Evolutionary conservation across 805 yeast genomes (phyloP), one percentile per base, ranked within the genome.

Genomic region (Cyberlindnera petersonii): DNA sequence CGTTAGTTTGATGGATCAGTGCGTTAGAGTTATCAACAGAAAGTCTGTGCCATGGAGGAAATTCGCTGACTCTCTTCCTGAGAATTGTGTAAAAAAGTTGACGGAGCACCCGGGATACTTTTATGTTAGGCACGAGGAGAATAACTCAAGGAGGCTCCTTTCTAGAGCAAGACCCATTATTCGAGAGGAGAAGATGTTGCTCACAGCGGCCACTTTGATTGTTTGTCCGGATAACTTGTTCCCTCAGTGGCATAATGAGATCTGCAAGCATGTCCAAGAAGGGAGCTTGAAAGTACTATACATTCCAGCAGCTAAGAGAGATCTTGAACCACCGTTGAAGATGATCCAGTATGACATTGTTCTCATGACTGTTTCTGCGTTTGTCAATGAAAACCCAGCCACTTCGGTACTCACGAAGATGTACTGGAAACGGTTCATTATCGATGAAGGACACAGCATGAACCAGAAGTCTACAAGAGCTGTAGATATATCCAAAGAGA

Each of bases 371-470:
- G 58, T 63, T 11, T 65, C 74, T 0, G 59, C 69, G 6, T 69
- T 79, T 49, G 60, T 77, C 0, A 57, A 55, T 20, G 74, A 74
- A 36, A 43, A 48, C 2, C 43, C 50, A 3, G 58, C 60, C 4
- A 66, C 67, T 4, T 60, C 69, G 2, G 43, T 34, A 2, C 51
- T 82, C 9, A 54, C 59, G 26, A 49, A 56, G 10, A 56, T 80
- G 1, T 75, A 71, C 47, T 82, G 88, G 87, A 82, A 82, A 52
- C 53, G 88, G 17, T 60, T 82, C 22, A 78, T 82, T 14, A 75
- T 82, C n/a, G 89, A 82, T 55, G 89, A 82, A 56, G 88, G 88
- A 0, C 88, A 82, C 55, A 69, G 79, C 20, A 69, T 81, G 73
- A 69, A 66, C 42, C 68, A 80, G 7, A 70, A 69, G 39, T 55